Conservation (phyloP, 2,329 filamentous ascomycete species). For the Clonostachys chloroleuca region DNA sequence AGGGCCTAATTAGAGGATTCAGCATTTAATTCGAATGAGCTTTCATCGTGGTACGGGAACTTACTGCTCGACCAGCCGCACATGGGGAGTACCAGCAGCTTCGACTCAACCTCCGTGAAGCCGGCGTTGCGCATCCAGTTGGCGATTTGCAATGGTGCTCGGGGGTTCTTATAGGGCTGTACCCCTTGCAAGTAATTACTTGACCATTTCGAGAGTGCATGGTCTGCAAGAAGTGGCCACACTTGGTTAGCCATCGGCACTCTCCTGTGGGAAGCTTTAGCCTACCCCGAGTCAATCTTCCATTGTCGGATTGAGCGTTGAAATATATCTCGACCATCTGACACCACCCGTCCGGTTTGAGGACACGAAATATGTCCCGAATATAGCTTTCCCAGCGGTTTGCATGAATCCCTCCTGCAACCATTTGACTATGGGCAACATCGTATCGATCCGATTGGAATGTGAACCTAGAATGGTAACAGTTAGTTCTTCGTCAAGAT, state of each 20-base stretch:
- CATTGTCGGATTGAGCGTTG: constrained; percentile 82
- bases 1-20: constrained; percentile 27
- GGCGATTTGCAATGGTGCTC: constrained; percentile 57
- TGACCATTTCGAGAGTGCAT: constrained; percentile 67
- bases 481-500: background rate
- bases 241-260: too few relatives aligned
- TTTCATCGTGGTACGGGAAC: constrained; percentile 9
- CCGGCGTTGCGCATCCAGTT: constrained; percentile 56
- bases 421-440: constrained; percentile 73
- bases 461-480: constrained; percentile 44
- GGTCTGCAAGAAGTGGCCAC: constrained; percentile 29
- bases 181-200: constrained; percentile 57
- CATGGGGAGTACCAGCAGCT: constrained; percentile 63
- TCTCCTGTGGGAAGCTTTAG: background rate
- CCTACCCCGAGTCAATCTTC: constrained; percentile 62
- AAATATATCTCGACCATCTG: constrained; percentile 87
- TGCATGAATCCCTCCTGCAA: constrained; percentile 67
- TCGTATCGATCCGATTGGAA: constrained; percentile 73
- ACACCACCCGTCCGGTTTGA: constrained; percentile 76
- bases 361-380: constrained; percentile 66
- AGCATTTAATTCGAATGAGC: background rate
- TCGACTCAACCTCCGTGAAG: constrained; percentile 63
- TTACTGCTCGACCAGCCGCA: constrained; percentile 66
- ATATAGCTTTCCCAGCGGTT: constrained; percentile 73
- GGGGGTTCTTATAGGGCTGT: constrained; percentile 61